Conservation (phyloP, 805 yeast species). For the Pichia pseudocactophila region DNA sequence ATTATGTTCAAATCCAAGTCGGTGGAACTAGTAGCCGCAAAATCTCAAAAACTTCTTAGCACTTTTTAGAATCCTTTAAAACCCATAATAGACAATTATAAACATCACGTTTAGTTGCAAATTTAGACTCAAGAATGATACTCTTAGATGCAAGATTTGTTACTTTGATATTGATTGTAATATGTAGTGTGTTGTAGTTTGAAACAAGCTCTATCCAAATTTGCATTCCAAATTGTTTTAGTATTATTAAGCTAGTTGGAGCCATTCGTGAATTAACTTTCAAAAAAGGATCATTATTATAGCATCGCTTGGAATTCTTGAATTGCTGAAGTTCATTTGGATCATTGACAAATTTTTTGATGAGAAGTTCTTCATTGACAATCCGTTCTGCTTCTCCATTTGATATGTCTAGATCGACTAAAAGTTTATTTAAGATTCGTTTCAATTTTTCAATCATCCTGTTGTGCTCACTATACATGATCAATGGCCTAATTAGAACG, state of each 20-base stretch:
- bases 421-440: conserved; percentile 15
- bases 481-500: conserved; percentile 44
- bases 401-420: conserved; percentile 11
- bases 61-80: conserved; percentile 5
- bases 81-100: conserved; percentile 50
- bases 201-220: conserved; percentile 12
- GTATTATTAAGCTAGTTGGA: conserved; percentile 14
- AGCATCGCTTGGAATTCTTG: not conserved
- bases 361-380: conserved; percentile 11
- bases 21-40: too few species aligned
- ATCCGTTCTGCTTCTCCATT: conserved; percentile 16
- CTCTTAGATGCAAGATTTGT: conserved; percentile 24
- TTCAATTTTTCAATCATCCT: conserved; percentile 30
- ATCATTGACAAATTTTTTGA: conserved; percentile 17
- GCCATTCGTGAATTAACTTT: conserved; percentile 18
- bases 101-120: conserved; percentile 43
- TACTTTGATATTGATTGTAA: conserved; percentile 11
- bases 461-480: conserved; percentile 53
- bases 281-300: conserved; percentile 16
- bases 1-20: too few species aligned
- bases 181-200: conserved; percentile 11
- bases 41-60: too few species aligned
- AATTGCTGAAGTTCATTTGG: conserved; percentile 8
- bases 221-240: conserved; percentile 2
- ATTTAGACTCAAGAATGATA: conserved; percentile 34